Conservation (phyloP, 1,139 yeast species). For the Suhomyces wounanorum region DNA sequence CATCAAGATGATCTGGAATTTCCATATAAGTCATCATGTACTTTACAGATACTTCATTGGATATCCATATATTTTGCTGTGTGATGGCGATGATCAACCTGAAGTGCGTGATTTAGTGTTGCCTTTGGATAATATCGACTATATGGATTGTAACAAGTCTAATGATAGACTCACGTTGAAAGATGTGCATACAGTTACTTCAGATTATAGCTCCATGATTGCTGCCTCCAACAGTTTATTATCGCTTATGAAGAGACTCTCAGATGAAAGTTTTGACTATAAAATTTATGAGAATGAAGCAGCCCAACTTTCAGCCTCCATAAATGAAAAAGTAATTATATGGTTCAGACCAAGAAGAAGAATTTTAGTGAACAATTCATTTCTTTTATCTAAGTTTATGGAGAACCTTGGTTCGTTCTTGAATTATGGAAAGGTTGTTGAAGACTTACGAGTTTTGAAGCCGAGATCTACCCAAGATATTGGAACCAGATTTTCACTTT, state of each 20-base stretch:
- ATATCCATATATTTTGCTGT: slow-evolving; percentile 30
- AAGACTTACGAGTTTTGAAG: slow-evolving; percentile 2
- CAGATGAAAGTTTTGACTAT: slow-evolving; percentile 5
- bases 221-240: slow-evolving; percentile 7
- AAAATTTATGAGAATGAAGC: neutral
- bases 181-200: slow-evolving; percentile 2
- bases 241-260: slow-evolving; percentile 2
- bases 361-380: slow-evolving; percentile 6
- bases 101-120: slow-evolving; percentile 8
- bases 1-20: slow-evolving; percentile 45
- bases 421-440: slow-evolving; percentile 1
- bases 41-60: slow-evolving; percentile 40
- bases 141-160: slow-evolving; percentile 4
- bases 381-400: slow-evolving; percentile 3
- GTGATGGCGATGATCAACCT: neutral
- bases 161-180: slow-evolving; percentile 7
- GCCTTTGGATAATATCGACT: slow-evolving; percentile 11
- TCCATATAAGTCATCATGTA: slow-evolving; percentile 34
- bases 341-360: slow-evolving; percentile 4
- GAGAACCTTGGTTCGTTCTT: slow-evolving; percentile 3
- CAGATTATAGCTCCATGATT: slow-evolving; percentile 8
- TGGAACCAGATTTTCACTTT: neutral
- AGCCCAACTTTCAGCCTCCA: neutral
- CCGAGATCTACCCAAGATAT: neutral
- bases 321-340: neutral